These are phyloP conservation scores for Vanrija sp. DNA, from an alignment of 1,284 basidiomycete species.

Conservation along the genomic window DNA sequence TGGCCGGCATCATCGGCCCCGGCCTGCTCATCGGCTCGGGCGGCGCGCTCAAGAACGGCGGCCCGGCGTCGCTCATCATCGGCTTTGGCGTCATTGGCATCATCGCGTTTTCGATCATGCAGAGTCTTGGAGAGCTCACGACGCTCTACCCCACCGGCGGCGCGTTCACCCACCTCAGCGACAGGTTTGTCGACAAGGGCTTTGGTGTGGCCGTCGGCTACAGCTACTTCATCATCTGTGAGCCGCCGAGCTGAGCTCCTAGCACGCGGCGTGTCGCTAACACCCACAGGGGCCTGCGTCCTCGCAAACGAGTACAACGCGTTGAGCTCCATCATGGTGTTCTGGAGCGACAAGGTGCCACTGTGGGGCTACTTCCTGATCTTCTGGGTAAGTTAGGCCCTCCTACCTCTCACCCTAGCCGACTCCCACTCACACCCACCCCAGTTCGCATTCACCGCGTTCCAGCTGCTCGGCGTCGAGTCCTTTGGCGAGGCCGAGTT, in stretches of 20 bases:
- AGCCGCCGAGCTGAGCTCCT: too few relatives aligned
- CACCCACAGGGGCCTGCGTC: conserved; percentile 13
- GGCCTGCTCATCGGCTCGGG: conserved; percentile 25
- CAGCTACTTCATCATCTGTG: conserved; percentile 21
- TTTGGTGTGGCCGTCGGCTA: conserved; percentile 23
- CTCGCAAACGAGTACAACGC: conserved; percentile 35
- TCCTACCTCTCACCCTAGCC: background rate
- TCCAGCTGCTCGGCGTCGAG: conserved; percentile 30
- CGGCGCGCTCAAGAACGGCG: conserved; percentile 18
- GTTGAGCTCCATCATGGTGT: conserved; percentile 14
- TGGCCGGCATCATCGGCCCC: conserved; percentile 26
- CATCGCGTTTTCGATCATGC: conserved; percentile 23
- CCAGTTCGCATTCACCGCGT: conserved; percentile 26
- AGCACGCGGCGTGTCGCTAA: background rate
- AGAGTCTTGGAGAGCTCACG: conserved; percentile 25
- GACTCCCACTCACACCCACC: conserved; percentile 10
- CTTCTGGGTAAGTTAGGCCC: conserved; percentile 16
- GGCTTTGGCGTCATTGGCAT: conserved; percentile 25
- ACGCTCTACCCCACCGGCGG: conserved; percentile 24
- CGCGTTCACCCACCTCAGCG: conserved; percentile 21
- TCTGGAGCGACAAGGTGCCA: conserved; percentile 19
- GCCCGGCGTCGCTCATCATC: conserved; percentile 23
- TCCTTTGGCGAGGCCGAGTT: conserved; percentile 26
- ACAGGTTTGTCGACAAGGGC: conserved; percentile 24
- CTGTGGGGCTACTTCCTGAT: conserved; percentile 23